These are phyloP conservation scores for Phytophthora agathidicida DNA, from an alignment of 352 stramenopile species.

Conservation along the genomic window DNA sequence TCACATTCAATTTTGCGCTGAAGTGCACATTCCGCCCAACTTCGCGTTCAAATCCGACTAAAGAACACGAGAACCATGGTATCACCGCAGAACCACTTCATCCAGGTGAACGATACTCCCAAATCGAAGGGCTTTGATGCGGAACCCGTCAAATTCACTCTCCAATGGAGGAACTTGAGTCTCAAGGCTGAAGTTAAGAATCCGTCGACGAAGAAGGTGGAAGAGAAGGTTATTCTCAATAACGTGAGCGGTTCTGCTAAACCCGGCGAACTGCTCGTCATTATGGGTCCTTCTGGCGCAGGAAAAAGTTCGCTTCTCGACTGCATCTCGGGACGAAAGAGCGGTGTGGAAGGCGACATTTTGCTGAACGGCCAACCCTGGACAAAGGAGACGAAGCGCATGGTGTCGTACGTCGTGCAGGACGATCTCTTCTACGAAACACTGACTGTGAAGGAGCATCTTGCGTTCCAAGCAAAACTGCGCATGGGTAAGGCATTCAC, in stretches of 20 bases:
- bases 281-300: conserved; percentile 73
- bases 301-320: conserved; percentile 91
- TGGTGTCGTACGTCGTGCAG: conserved; percentile 86
- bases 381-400: conserved; percentile 40
- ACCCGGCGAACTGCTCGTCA: conserved; percentile 62
- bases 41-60: too few species aligned
- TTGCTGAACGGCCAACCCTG: conserved; percentile 59
- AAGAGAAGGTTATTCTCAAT: conserved; percentile 58
- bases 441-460: conserved; percentile 79
- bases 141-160: conserved; percentile 31
- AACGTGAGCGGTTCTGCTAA: conserved; percentile 45
- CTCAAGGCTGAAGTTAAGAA: conserved; percentile 41
- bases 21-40: too few species aligned
- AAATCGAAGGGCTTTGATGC: too few species aligned
- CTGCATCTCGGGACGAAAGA: conserved; percentile 92
- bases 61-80: too few species aligned
- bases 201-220: conserved; percentile 37
- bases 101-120: conserved; percentile 7
- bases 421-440: conserved; percentile 92
- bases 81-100: too few species aligned
- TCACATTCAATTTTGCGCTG: too few species aligned
- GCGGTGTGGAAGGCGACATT: conserved; percentile 55
- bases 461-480: too few species aligned
- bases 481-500: conserved; percentile 50
- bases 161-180: conserved; percentile 49